These are phyloP conservation scores for Boletus speciosus DNA, from an alignment of 768 basidiomycete species.

Conservation along the genomic window DNA sequence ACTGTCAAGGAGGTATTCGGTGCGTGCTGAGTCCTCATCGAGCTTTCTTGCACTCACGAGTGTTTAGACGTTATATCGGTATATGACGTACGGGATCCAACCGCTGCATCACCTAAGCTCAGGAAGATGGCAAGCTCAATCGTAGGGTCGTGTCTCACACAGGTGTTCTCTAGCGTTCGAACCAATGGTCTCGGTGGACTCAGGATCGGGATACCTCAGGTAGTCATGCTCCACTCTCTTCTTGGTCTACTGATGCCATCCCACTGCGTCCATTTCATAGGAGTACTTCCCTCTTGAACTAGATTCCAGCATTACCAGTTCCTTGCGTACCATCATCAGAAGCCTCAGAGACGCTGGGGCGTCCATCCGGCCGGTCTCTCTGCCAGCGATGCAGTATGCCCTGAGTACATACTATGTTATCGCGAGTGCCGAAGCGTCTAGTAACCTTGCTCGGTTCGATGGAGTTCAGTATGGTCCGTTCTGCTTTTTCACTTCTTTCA, in stretches of 20 bases:
- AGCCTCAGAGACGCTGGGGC: constrained; percentile 55
- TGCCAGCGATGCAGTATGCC: constrained; percentile 67
- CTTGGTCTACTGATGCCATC: neutral
- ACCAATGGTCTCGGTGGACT: constrained; percentile 45
- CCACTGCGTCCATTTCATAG: constrained; percentile 22
- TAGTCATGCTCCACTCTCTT: constrained; percentile 26
- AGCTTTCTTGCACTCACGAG: constrained; percentile 3
- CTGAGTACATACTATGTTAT: constrained; percentile 96
- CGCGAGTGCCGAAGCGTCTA: constrained; percentile 89
- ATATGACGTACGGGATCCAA: constrained; percentile 73
- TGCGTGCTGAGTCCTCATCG: constrained; percentile 25
- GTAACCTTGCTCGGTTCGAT: constrained; percentile 87
- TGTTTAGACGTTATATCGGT: constrained; percentile 32
- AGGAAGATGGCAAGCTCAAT: constrained; percentile 35
- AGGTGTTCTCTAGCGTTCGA: neutral
- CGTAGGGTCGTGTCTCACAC: constrained; percentile 15
- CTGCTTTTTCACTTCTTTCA: constrained; percentile 7
- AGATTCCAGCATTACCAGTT: constrained; percentile 39
- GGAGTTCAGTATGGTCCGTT: constrained; percentile 78
- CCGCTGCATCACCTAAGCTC: constrained; percentile 48
- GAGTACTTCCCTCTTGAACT: constrained; percentile 83
- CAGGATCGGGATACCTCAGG: constrained; percentile 74
- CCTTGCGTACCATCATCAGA: constrained; percentile 45
- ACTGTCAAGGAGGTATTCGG: constrained; percentile 58
- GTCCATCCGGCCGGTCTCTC: constrained; percentile 62